A percentile compares a stretch with the other conserved stretches of the same genome.
Conservation (phyloP, 495 filamentous ascomycete genomes). For the Penicillium cataractarum region DNA sequence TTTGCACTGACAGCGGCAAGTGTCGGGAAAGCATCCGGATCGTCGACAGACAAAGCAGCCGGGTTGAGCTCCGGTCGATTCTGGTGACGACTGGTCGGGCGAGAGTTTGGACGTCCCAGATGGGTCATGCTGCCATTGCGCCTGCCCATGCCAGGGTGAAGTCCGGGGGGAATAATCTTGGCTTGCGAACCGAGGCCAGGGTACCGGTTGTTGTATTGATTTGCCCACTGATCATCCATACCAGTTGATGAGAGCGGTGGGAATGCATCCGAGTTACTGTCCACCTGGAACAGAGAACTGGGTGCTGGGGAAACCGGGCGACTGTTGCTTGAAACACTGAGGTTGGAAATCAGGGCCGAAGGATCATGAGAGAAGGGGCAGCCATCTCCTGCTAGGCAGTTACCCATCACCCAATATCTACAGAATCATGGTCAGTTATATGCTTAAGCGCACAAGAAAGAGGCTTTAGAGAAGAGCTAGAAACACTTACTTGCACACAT, state of each 20-base stretch:
- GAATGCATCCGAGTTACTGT: constrained; percentile 76
- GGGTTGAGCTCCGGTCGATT: constrained; percentile 63
- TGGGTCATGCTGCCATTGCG: constrained; percentile 53
- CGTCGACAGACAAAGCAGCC: constrained; percentile 79
- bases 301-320: constrained; percentile 41
- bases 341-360: constrained; percentile 69
- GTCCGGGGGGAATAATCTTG: constrained; percentile 33
- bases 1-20: constrained; percentile 82
- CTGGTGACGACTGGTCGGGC: constrained; percentile 84
- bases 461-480: not conserved
- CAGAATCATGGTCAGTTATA: constrained; percentile 11
- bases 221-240: constrained; percentile 61
- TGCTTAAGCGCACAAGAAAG: too few relatives aligned
- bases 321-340: constrained; percentile 64
- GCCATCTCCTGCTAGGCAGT: constrained; percentile 90
- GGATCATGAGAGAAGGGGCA: constrained; percentile 99
- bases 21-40: constrained; percentile 93
- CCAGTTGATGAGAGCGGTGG: constrained; percentile 61
- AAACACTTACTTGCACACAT: constrained; percentile 92
- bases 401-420: constrained; percentile 96
- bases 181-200: constrained; percentile 35
- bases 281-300: constrained; percentile 71
- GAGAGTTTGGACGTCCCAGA: constrained; percentile 69
- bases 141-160: constrained; percentile 47
- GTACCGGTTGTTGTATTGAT: constrained; percentile 49